Evolutionary conservation across 2,329 filamentous ascomycete genomes (phyloP).

Genomic region (Ophiocordyceps camponoti-leonardi): DNA sequence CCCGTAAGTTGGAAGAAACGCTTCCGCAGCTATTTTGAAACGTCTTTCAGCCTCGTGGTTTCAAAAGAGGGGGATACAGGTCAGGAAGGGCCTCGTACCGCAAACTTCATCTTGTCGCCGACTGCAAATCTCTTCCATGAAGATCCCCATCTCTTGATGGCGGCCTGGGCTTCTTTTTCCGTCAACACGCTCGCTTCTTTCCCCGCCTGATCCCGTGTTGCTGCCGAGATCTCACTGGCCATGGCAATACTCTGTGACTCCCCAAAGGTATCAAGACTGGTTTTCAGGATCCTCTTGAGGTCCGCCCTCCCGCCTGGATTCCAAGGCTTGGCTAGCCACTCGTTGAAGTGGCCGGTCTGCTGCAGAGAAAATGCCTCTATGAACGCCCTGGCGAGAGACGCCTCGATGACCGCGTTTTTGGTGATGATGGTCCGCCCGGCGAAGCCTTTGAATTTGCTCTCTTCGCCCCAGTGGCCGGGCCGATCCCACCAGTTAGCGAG

Average conservation of each 20-base stretch:
- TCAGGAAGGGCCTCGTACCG: slow-evolving; percentile 37
- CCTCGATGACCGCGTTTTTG: slow-evolving; percentile 27
- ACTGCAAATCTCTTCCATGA: slow-evolving; percentile 43
- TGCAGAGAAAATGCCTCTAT: slow-evolving; percentile 31
- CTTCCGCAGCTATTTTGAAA: slow-evolving; percentile 51
- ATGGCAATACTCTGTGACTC: background rate
- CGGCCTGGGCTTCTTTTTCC: slow-evolving; percentile 21
- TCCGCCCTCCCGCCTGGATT: slow-evolving; percentile 13
- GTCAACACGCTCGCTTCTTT: slow-evolving; percentile 10
- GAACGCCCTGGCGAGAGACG: slow-evolving; percentile 30
- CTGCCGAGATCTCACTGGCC: background rate
- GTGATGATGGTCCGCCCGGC: slow-evolving; percentile 19
- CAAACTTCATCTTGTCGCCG: slow-evolving; percentile 49
- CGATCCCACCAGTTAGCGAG: slow-evolving; percentile 36
- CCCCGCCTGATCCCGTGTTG: slow-evolving; percentile 3
- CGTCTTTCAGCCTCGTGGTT: background rate
- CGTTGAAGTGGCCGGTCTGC: slow-evolving; percentile 11
- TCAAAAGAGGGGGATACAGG: background rate
- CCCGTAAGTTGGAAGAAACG: slow-evolving; percentile 70
- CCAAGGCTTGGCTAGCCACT: slow-evolving; percentile 18
- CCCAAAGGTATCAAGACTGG: background rate
- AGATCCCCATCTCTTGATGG: slow-evolving; percentile 28
- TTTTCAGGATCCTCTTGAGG: slow-evolving; percentile 11
- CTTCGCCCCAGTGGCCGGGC: slow-evolving; percentile 30
- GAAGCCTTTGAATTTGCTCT: slow-evolving; percentile 28